Base-by-base conservation (phyloP, 2,329 filamentous ascomycete genomes). In the Magnaporthiopsis rhizophila region DNA sequence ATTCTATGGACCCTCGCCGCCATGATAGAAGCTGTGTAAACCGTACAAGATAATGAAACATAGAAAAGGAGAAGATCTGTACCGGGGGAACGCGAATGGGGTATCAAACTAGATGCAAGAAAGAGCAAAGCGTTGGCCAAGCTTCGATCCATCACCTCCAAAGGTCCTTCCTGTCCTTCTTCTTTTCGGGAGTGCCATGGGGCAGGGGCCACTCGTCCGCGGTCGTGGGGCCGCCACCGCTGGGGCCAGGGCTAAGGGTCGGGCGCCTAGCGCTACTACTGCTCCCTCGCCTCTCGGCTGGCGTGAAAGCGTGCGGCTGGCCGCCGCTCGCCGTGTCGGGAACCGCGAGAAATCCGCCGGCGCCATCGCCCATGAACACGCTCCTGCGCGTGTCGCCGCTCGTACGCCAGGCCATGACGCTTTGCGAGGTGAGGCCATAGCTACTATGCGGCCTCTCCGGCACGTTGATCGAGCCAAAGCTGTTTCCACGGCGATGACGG, bases 381-480 rank as follows among this genome's bases (percentile, higher is more conserved):
- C 84, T 86, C 68, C 79, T 78, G 64, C 84, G 75, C 18, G 82
- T 80, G 82, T 83, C 2, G 71, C 73, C 9, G 62, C 12, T 58
- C 8, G 56, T 34, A 9, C 62, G 56, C 62, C 62, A 63, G 8
- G 80, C 79, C 5, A 75, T 74, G 64, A 82, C 79, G 81, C 83
- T 73, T 66, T 85, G 83, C 21, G 81, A 77, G n/a, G 78, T 79
- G 50, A 86, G 77, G 18, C 84, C 84, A 71, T 85, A 86, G 70
- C 80, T 83, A 73, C 83, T 86, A 30, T 63, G 62, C 56, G 62
- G 64, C 80, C 73, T 38, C 83, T 83, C 50, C 83, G 79, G 66
- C 67, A 64, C 21, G 66, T 69, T 69, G 61, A 69, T 65, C 45
- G n/a, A n/a, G 21, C 45, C 45, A 21, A 53, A 53, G 45, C 45